Conservation (phyloP, 306 rosid species). For the Albizia julibrissin region DNA sequence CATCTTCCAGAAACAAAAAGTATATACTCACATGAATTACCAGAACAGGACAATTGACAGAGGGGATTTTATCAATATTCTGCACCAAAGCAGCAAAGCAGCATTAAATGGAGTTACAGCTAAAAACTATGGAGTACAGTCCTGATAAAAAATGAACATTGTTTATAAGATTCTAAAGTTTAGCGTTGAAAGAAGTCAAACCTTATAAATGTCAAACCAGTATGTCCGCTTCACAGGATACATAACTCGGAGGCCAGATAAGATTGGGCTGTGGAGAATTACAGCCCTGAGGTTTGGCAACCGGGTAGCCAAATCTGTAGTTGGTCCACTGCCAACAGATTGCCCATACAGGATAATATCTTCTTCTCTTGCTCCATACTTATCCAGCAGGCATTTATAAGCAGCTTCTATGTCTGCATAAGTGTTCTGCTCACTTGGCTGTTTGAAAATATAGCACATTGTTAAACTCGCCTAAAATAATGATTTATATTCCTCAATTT, state of each 20-base stretch:
- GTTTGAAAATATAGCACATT: constrained; percentile 31
- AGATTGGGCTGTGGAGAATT: constrained; percentile 94
- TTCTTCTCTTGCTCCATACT: constrained; percentile 82
- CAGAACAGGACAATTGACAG: constrained; percentile 81
- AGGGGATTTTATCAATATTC: constrained; percentile 90
- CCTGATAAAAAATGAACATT: neutral
- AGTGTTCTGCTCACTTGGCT: constrained; percentile 97
- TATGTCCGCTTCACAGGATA: constrained; percentile 90
- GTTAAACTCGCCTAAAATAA: constrained; percentile 17
- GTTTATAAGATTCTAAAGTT: neutral
- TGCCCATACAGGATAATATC: constrained; percentile 93
- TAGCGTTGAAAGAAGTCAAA: constrained; percentile 31
- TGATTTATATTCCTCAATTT: neutral
- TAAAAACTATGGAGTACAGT: neutral
- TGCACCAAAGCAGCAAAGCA: constrained; percentile 47
- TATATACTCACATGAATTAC: constrained; percentile 89
- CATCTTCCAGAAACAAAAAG: constrained; percentile 16
- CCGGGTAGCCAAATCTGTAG: constrained; percentile 81
- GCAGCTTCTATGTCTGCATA: constrained; percentile 95
- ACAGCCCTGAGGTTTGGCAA: constrained; percentile 83
- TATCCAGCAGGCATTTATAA: constrained; percentile 82
- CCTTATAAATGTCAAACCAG: constrained; percentile 99
- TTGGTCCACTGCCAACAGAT: constrained; percentile 97
- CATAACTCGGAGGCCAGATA: constrained; percentile 97
- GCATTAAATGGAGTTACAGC: constrained; percentile 19